Base-by-base conservation (phyloP, 148 eudicot species). In the Polygonum maritimum region DNA sequence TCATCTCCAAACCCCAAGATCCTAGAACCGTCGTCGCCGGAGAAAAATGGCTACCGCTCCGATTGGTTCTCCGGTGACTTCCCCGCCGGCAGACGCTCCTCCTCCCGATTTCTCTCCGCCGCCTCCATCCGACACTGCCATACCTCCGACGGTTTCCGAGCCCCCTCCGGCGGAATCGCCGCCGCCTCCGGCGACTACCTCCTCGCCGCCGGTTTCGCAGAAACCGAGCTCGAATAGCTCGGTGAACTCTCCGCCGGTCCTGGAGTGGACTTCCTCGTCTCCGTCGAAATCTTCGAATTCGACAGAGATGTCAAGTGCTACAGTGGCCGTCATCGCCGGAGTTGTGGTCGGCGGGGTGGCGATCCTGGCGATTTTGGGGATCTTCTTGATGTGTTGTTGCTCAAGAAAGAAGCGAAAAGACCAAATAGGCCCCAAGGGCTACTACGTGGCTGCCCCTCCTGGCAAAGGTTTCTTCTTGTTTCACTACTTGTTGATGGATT, bases 101-200 rank as follows among this genome's bases (percentile, higher is more conserved):
- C 47, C 73, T 70, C 45, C 44, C 1, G 72, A 2, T 16, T 69
- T 22, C 41, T 16, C 41, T 6, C 44, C 49, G 26, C 49, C 74
- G 31, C 49, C 74, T 39, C 51, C 75, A 36, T 26, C 67, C 35
- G 67, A 60, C 67, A 60, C 67, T 1, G 2, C 38, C 15, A 36
- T 60, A 21, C 67, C 67, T 60, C 67, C 36, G 13, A 36, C 15
- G 6, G 75, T 35, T 19, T 48, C 54, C 54, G 52, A 72, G 14
- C 75, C 75, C 7, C 75, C 75, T 72, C 75, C 75, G 12, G 54
- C 54, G 1, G 52, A 44, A 16, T 48, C 36, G 21, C 52, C 51
- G 9, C 75, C 49, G 5, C 21, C 75, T 72, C 51, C 75, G 7
- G 3, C 72, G 14, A 69, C 41, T 44, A 10, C 45, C 18, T 35